Conservation (phyloP, 1,139 yeast species). For the Saccharomyces hybrid region DNA sequence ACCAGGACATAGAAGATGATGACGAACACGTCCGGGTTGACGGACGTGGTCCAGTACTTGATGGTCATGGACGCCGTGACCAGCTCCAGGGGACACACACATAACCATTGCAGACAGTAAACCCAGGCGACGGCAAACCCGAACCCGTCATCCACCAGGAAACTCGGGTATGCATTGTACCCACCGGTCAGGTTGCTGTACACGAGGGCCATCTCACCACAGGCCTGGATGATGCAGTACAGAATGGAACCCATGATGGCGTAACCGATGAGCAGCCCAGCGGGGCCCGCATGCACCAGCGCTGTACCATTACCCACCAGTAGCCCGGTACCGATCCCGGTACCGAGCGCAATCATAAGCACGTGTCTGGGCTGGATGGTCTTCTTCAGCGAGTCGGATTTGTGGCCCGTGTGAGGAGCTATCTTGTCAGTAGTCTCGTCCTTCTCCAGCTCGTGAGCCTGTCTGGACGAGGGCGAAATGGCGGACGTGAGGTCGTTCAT, state of each 20-base stretch:
- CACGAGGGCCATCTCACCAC: conserved; percentile 76
- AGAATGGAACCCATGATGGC: conserved; percentile 61
- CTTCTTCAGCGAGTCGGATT: conserved; percentile 35
- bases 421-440: background rate
- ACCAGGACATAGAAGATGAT: conserved; percentile 55
- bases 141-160: conserved; percentile 62
- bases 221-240: conserved; percentile 68
- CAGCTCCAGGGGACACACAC: conserved; percentile 66
- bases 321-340: conserved; percentile 77
- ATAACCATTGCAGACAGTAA: conserved; percentile 74
- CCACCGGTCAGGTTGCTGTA: conserved; percentile 74
- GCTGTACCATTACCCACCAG: conserved; percentile 70
- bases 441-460: background rate
- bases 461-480: background rate
- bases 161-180: conserved; percentile 63
- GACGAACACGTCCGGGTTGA: conserved; percentile 62
- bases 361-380: conserved; percentile 46
- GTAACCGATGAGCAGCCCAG: conserved; percentile 64
- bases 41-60: conserved; percentile 39
- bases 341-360: conserved; percentile 74
- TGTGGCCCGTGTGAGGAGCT: conserved; percentile 6
- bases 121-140: conserved; percentile 79
- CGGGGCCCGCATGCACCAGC: conserved; percentile 70
- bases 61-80: conserved; percentile 72
- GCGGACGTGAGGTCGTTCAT: background rate